Evolutionary conservation across 768 basidiomycete genomes (phyloP).

Genomic region (Leccinum variicolor): DNA sequence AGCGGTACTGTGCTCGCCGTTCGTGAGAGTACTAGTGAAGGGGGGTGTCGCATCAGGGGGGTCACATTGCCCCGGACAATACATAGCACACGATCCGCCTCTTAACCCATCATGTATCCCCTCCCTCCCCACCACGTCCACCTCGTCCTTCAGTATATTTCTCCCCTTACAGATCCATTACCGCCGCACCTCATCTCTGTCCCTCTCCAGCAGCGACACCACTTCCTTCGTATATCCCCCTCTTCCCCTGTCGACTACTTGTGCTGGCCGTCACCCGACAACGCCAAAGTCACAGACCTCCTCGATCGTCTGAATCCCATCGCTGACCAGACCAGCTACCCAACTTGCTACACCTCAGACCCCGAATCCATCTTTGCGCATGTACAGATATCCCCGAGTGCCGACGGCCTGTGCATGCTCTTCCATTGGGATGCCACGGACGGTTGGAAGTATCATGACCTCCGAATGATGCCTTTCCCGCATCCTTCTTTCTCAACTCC

Average conservation of each 20-base stretch:
- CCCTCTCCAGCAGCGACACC: constrained; percentile 60
- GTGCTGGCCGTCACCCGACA: constrained; percentile 56
- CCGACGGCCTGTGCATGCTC: constrained; percentile 51
- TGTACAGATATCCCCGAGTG: constrained; percentile 40
- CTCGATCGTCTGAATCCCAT: constrained; percentile 37
- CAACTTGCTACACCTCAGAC: constrained; percentile 43
- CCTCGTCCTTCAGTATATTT: constrained; percentile 55
- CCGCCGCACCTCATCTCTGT: constrained; percentile 60
- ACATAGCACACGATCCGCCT: no score
- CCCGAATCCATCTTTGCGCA: constrained; percentile 55
- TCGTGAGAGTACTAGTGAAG: constrained; percentile 8
- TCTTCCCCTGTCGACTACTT: constrained; percentile 55
- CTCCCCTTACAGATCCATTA: constrained; percentile 46
- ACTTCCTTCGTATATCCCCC: constrained; percentile 53
- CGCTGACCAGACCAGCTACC: constrained; percentile 29
- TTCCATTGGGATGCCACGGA: constrained; percentile 60
- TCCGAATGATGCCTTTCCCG: constrained; percentile 70
- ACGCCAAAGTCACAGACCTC: constrained; percentile 37
- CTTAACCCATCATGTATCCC: constrained; percentile 30
- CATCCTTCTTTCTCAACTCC: constrained; percentile 31
- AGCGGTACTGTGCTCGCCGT: background rate
- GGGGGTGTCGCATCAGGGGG: constrained; percentile 12
- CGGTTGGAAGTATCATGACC: constrained; percentile 71
- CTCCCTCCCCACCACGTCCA: constrained; percentile 38
- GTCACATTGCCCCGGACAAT: background rate